Evolutionary conservation across 2,329 filamentous ascomycete genomes (phyloP).

Genomic region (Sclerotinia spermophila): DNA sequence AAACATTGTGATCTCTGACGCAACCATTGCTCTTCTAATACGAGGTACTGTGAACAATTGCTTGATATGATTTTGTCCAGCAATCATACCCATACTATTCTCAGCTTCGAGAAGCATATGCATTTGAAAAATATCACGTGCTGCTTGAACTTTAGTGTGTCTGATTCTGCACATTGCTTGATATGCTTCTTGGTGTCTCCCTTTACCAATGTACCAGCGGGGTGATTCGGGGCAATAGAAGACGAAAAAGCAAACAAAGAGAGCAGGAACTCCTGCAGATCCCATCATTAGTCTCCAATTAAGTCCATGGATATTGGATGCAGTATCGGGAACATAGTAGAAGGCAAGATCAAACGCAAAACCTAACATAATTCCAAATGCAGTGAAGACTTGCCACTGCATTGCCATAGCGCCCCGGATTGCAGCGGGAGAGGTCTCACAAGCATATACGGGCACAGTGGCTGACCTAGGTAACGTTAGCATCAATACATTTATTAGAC

Average conservation of each 20-base stretch:
- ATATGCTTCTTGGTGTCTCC: conserved; percentile 47
- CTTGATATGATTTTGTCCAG: conserved; percentile 48
- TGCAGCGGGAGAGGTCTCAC: conserved; percentile 60
- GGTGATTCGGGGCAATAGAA: conserved; percentile 46
- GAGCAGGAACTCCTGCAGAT: conserved; percentile 60
- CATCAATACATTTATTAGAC: not conserved
- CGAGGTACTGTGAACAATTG: conserved; percentile 57
- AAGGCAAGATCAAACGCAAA: conserved; percentile 60
- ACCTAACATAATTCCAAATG: conserved; percentile 54
- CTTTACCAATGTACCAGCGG: conserved; percentile 50
- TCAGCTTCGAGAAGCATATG: conserved; percentile 56
- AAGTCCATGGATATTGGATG: conserved; percentile 47
- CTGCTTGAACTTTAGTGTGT: conserved; percentile 51
- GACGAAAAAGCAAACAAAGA: conserved; percentile 51
- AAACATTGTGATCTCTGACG: conserved; percentile 63
- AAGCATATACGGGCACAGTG: conserved; percentile 67
- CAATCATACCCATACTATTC: conserved; percentile 48
- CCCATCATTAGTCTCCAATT: conserved; percentile 67
- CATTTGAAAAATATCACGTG: conserved; percentile 55
- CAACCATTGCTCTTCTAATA: conserved; percentile 46
- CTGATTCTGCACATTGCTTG: conserved; percentile 46
- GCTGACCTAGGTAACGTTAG: conserved; percentile 40
- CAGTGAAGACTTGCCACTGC: conserved; percentile 58
- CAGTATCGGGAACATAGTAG: conserved; percentile 50
- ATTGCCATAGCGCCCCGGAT: conserved; percentile 69